phyloP scores from a whole-genome alignment of 148 eudicot species.

The Arctostaphylos glauca region DNA sequence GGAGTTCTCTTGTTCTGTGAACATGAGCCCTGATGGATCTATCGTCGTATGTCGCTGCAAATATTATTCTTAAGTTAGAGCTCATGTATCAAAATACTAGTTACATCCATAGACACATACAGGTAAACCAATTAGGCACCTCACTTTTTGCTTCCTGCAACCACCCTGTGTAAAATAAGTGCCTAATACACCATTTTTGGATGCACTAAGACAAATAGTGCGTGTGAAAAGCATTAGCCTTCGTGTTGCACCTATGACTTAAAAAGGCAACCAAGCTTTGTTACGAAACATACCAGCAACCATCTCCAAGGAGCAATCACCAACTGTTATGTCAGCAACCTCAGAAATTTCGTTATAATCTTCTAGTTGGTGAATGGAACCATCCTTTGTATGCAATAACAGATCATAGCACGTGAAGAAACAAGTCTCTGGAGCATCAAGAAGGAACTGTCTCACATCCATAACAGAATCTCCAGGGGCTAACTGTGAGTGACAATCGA shows the following conservation, averaged over 20 bases:
- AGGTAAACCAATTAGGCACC: conserved; percentile 4
- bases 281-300: conserved; percentile 59
- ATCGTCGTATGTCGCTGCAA: conserved; percentile 91
- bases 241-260: conserved; percentile 1
- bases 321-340: conserved; percentile 85
- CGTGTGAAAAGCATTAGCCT: background rate
- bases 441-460: conserved; percentile 98
- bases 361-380: conserved; percentile 67
- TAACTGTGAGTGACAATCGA: conserved; percentile 45
- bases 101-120: background rate
- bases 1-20: conserved; percentile 89
- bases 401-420: conserved; percentile 91
- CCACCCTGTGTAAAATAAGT: background rate
- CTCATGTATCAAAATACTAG: background rate
- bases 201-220: conserved; percentile 9
- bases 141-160: conserved; percentile 9
- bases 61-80: conserved; percentile 22
- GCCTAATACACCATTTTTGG: background rate
- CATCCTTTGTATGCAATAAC: conserved; percentile 72
- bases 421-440: conserved; percentile 98
- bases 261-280: conserved; percentile 14
- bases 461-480: conserved; percentile 97
- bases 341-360: conserved; percentile 95
- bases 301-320: conserved; percentile 91
- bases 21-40: conserved; percentile 95